Evolutionary conservation across 2,329 filamentous ascomycete species (phyloP).

Genomic region (Colletotrichum horii): DNA sequence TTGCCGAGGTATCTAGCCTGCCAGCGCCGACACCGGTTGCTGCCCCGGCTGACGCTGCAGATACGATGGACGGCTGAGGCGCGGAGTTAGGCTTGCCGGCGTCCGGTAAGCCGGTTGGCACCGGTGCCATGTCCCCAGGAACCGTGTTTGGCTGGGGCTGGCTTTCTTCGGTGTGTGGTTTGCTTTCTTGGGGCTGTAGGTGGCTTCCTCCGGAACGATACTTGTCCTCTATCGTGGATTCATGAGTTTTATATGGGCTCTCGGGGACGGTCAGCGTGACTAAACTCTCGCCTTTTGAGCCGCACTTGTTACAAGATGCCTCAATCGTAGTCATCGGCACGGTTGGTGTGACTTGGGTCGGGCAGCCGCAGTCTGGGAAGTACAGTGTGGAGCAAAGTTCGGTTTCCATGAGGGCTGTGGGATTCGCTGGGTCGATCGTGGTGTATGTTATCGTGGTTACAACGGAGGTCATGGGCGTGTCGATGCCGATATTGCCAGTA

Average conservation of each 20-base stretch:
- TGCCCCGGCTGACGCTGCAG: not conserved
- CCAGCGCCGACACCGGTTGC: accelerated
- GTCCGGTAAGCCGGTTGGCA: not conserved
- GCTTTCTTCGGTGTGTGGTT: not conserved
- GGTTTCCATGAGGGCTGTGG: not conserved
- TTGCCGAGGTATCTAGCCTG: not conserved
- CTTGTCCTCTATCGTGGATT: not conserved
- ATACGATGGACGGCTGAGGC: not conserved
- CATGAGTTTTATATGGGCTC: not conserved
- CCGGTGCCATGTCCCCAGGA: not conserved
- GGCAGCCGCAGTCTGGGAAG: not conserved
- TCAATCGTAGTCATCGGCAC: not conserved
- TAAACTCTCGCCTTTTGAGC: not conserved
- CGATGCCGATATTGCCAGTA: not conserved
- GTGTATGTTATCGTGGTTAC: not conserved
- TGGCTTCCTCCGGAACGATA: not conserved
- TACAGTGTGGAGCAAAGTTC: not conserved
- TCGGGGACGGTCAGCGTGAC: not conserved
- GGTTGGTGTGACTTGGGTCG: not conserved
- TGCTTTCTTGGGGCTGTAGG: not conserved
- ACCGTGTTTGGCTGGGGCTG: not conserved
- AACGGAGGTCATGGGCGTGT: not conserved
- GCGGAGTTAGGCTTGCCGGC: not conserved
- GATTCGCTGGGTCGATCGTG: not conserved
- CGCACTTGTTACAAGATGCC: not conserved